Conservation (phyloP, 2,329 filamentous ascomycete genomes). For the Fusarium nisikadoi region DNA sequence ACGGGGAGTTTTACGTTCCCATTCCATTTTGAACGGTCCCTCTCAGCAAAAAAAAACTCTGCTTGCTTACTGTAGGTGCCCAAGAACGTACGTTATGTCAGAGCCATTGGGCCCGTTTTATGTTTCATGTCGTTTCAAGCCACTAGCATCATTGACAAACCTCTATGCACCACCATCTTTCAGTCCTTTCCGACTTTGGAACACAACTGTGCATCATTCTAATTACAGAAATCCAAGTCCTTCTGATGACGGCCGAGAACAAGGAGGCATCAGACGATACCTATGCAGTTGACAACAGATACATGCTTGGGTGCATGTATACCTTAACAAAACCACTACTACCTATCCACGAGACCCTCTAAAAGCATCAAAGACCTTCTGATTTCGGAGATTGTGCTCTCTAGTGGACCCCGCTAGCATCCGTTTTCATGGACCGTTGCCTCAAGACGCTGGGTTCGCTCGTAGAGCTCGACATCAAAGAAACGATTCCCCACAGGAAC, state of each 20-base stretch:
- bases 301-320: neutral
- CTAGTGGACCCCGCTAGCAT: constrained; percentile 13
- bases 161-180: constrained; percentile 5
- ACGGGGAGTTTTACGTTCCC: constrained; percentile 38
- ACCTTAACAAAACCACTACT: neutral
- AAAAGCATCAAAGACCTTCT: constrained; percentile 11
- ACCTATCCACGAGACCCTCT: neutral
- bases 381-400: constrained; percentile 25
- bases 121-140: constrained; percentile 31
- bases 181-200: neutral
- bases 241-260: neutral
- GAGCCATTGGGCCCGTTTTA: constrained; percentile 21
- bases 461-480: constrained; percentile 1
- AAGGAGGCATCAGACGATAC: neutral
- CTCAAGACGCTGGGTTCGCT: neutral
- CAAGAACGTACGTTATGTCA: constrained; percentile 4
- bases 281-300: neutral
- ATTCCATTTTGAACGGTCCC: constrained; percentile 11
- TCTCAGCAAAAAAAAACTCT: constrained; percentile 3
- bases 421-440: constrained; percentile 19
- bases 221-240: neutral
- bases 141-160: constrained; percentile 23
- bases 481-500: constrained; percentile 20
- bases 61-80: constrained; percentile 1
- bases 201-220: neutral